Evolutionary conservation across 495 filamentous ascomycete genomes (phyloP), one percentile per base, ranked within the genome.

Genomic region (Podospora comata): DNA sequence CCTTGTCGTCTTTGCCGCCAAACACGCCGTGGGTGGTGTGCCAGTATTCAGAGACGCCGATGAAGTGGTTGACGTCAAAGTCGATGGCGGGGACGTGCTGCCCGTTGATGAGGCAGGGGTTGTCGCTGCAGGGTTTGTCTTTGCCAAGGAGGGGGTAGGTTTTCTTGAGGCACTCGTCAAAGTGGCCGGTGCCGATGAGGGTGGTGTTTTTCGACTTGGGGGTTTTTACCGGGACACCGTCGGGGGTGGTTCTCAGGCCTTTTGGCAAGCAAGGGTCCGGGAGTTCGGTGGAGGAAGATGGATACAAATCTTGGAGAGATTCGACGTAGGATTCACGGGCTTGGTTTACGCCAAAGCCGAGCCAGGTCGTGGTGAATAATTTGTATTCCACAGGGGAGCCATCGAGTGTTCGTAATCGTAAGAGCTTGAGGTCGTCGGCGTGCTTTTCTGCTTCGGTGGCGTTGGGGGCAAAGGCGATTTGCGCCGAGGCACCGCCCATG

Each of bases 31-130:
- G 94, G 0, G 95, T 99, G 0, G 94, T 97, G 79, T 99, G 95
- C 95, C 95, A 99, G 75, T 96, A 99, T 75, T 99, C 95, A 19
- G 93, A 97, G 65, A 99, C 94, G 7, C 95, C 95, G 28, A 99
- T 89, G 73, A 99, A 99, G 75, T 98, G 95, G 69, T 99, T 99
- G 54, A 99, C 89, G 64, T 95, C 90, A 74, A 98, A 99, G 77
- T 99, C 95, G 65, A 99, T 97, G 1, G 94, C 93, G 0, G 95
- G 95, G 2, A 93, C 92, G 74, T 98, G 93, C 60, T 92, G 85
- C 0, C 96, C 92, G 68, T 95, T 89, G 23, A 99, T 81, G 48
- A 99, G 80, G 77, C 95, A 99, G 0, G 95, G 96, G 18, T 87
- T 74, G 74, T 98, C 91, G 3, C 84, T 76, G 75, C 95, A 99